phyloP scores from a whole-genome alignment of 2,329 filamentous ascomycete genomes.

The Aspergillus sp. region DNA sequence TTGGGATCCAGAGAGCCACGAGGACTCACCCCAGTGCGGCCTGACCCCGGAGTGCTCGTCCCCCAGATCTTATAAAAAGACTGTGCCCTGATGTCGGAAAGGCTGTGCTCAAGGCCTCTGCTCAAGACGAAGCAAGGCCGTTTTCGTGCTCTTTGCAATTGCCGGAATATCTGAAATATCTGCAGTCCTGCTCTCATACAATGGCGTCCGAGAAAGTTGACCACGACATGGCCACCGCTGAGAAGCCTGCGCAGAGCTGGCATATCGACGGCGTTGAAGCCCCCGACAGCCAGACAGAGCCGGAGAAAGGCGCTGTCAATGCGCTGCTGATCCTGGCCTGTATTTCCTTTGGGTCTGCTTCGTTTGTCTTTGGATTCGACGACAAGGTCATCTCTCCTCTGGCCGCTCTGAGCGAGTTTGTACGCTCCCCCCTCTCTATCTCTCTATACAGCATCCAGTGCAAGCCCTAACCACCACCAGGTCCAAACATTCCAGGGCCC shows the following conservation, averaged over 20 bases:
- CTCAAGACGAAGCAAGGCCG: no score
- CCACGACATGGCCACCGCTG: not conserved
- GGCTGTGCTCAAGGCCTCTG: no score
- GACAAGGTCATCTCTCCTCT: slow-evolving; percentile 35
- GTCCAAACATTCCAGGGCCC: slow-evolving; percentile 32
- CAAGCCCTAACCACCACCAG: slow-evolving; percentile 11
- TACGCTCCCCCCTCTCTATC: slow-evolving; percentile 14
- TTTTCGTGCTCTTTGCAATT: no score
- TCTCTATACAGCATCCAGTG: not conserved
- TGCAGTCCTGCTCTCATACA: not conserved
- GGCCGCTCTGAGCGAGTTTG: slow-evolving; percentile 28
- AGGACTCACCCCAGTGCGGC: no score
- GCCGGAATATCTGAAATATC: no score
- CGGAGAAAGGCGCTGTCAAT: slow-evolving; percentile 24
- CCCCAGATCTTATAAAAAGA: no score
- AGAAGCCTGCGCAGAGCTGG: not conserved
- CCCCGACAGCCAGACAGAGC: not conserved
- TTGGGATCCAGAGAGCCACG: not conserved
- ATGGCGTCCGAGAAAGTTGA: not conserved
- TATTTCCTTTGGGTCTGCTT: slow-evolving; percentile 29
- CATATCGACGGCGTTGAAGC: slow-evolving; percentile 17
- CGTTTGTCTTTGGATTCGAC: slow-evolving; percentile 35
- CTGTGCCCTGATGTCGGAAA: no score
- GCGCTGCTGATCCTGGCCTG: slow-evolving; percentile 27
- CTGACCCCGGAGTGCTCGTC: no score